Evolutionary conservation across 805 yeast genomes (phyloP), one percentile per base, ranked within the genome.

Genomic region (Candida broadrunensis): DNA sequence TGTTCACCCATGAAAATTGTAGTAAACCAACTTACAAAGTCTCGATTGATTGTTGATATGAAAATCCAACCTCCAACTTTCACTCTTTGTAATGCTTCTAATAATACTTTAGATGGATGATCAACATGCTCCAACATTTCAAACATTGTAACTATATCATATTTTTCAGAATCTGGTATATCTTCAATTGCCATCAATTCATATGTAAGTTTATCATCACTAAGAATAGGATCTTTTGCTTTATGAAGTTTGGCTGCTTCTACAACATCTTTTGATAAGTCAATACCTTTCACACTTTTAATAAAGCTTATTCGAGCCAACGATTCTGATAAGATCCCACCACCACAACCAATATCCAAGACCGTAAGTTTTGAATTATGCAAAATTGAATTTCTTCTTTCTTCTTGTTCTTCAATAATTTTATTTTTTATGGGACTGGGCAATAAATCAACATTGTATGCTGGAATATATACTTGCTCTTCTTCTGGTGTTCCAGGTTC

Each of bases 331-430:
- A 93, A 66, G 19, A 93, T 82, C 0, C 99, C 99, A n/a, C 99
- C 99, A 15, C 99, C 99, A 60, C 99, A 93, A 1, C 99, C 99
- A 39, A 93, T 81, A 57, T 93, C 99, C 41, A 93, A 65, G 1
- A 81, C 89, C 13, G 61, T 59, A 38, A 80, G 66, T 35, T 73
- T 64, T 40, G 74, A 49, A 3, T 58, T 44, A 3, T 41, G 43
- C 32, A 65, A 62, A 21, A 65, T 53, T 27, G 62, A 63, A 8
- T 69, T 71, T 42, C 77, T 56, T 35, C 72, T 69, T 14, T 51
- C 42, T 18, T 78, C 79, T 42, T 80, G 81, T 42, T 82, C 84
- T 18, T 46, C 45, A 9, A 66, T 42, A 9, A 84, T 79, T 33
- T 70, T 70, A 4, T 56, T 43, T 20, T 75, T 63, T 30, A 86